phyloP scores from a whole-genome alignment of 164 flowering plant species.

The Tinospora cordifolia region DNA sequence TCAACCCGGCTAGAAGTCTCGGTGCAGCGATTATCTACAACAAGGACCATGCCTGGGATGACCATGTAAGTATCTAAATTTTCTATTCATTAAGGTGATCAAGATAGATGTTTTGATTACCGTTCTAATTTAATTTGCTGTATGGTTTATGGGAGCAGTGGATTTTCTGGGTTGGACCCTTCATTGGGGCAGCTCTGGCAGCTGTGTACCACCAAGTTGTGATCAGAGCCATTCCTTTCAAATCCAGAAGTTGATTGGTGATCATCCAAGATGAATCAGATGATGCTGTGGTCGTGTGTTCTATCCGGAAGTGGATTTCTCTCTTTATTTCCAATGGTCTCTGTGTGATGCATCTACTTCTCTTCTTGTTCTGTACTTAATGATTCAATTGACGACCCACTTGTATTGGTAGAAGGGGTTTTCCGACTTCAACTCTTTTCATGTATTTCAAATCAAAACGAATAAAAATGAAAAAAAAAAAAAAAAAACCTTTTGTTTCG shows the following conservation, averaged over 20 bases:
- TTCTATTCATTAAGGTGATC: neutral
- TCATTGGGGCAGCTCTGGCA: constrained; percentile 38
- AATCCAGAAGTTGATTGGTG: constrained; percentile 13
- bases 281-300: neutral
- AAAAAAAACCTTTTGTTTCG: no score
- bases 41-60: constrained; percentile 57
- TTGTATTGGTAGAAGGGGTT: no score
- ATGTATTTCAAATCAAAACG: no score
- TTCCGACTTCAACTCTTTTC: no score
- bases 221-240: constrained; percentile 40
- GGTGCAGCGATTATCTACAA: constrained; percentile 87
- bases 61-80: constrained; percentile 39
- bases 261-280: neutral
- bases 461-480: no score
- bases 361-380: no score
- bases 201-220: constrained; percentile 32
- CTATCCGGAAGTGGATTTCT: no score
- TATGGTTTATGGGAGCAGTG: constrained; percentile 21
- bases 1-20: constrained; percentile 85
- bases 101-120: neutral
- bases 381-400: no score
- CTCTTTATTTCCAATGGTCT: no score
- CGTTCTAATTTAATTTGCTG: neutral
- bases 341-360: no score
- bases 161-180: constrained; percentile 42